Evolutionary conservation across 139 green algal genomes (phyloP).

Genomic region (Chlorella sorokiniana): DNA sequence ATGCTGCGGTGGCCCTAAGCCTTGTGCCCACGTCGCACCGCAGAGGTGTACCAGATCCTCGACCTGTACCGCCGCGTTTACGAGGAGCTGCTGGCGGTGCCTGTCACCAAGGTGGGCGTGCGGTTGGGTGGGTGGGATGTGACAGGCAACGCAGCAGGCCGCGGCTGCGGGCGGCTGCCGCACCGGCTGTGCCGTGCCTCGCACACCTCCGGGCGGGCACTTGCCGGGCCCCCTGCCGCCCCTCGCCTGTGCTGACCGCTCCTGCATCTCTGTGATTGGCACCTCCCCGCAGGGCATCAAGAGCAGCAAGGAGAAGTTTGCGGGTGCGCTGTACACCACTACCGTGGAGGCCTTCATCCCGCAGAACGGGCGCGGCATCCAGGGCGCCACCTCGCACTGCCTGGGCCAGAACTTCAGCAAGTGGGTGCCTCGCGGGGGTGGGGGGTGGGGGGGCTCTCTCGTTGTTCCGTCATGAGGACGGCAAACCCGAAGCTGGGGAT

Average conservation of each 20-base stretch:
- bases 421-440: background rate
- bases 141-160: too few relatives aligned
- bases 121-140: background rate
- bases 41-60: conserved; percentile 94
- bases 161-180: too few relatives aligned
- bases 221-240: too few relatives aligned
- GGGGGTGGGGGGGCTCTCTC: background rate
- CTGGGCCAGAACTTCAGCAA: conserved; percentile 98
- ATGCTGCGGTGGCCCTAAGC: too few relatives aligned
- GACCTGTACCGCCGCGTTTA: conserved; percentile 90
- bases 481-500: too few relatives aligned
- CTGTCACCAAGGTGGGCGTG: conserved; percentile 75
- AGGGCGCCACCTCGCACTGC: conserved; percentile 95
- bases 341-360: conserved; percentile 98
- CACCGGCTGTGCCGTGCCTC: too few relatives aligned
- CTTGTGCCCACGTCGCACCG: background rate
- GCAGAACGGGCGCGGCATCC: conserved; percentile 89
- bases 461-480: background rate
- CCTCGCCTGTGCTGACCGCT: too few relatives aligned
- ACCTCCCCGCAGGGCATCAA: conserved; percentile 76
- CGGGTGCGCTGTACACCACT: conserved; percentile 94
- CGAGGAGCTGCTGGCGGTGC: conserved; percentile 94
- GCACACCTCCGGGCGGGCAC: too few relatives aligned
- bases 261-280: background rate
- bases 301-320: conserved; percentile 97